Evolutionary conservation across 2,329 filamentous ascomycete species (phyloP).

Genomic region (Bimuria novae-zelandiae): DNA sequence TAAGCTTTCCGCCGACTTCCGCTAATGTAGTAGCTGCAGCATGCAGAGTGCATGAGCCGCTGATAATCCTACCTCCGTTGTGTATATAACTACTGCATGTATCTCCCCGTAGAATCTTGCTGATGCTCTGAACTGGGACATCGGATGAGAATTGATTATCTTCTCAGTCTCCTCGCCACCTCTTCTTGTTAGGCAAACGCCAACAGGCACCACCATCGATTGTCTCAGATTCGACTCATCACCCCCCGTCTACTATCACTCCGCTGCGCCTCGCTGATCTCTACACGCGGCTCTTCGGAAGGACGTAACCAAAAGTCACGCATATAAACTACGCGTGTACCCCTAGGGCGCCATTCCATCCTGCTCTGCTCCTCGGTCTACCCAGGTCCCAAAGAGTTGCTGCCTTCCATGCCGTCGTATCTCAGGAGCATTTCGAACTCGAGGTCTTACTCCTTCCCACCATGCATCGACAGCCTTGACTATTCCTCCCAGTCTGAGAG

Average conservation of each 20-base stretch:
- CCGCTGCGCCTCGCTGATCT: slow-evolving; percentile 39
- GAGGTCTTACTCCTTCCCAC: slow-evolving; percentile 43
- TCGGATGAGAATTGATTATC: slow-evolving; percentile 6
- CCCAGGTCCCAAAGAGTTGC: slow-evolving; percentile 22
- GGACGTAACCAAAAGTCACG: slow-evolving; percentile 34
- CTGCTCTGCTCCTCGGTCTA: slow-evolving; percentile 23
- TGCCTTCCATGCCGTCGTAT: slow-evolving; percentile 42
- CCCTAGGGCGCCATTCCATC: slow-evolving; percentile 10
- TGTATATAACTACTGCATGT: slow-evolving; percentile 38
- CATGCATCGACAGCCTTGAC: slow-evolving; percentile 37
- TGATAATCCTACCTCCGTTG: slow-evolving; percentile 17
- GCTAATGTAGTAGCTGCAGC: slow-evolving; percentile 40
- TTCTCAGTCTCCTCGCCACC: slow-evolving; percentile 19
- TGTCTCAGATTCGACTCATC: slow-evolving; percentile 39
- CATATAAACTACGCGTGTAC: slow-evolving; percentile 33
- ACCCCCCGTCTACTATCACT: too few relatives aligned
- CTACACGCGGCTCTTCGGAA: slow-evolving; percentile 31
- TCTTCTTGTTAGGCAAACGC: slow-evolving; percentile 33
- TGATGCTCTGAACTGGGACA: slow-evolving; percentile 30
- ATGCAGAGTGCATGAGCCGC: slow-evolving; percentile 24
- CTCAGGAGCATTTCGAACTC: slow-evolving; percentile 23
- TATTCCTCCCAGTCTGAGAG: slow-evolving; percentile 19
- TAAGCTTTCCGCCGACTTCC: slow-evolving; percentile 44
- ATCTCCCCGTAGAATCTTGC: slow-evolving; percentile 22
- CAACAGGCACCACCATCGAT: slow-evolving; percentile 31